A percentile compares a stretch with the other conserved stretches of the same genome.
phyloP scores from a whole-genome alignment of 208 protist genomes.

The Acanthamoeba royreba region DNA sequence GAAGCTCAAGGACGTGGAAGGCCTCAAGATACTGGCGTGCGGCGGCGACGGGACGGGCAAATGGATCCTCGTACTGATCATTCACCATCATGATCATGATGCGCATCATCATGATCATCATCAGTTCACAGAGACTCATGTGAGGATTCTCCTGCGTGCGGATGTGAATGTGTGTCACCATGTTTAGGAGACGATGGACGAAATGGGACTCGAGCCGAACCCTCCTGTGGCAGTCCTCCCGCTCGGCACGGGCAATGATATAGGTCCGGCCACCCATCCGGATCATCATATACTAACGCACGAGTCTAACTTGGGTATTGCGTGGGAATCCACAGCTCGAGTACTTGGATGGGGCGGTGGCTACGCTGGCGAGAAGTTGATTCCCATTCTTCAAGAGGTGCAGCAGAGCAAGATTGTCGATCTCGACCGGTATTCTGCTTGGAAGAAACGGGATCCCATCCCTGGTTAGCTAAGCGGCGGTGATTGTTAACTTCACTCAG shows the following conservation, averaged over 20 bases:
- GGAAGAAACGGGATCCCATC: too few species aligned
- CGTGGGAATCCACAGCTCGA: not conserved
- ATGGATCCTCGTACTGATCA: not conserved
- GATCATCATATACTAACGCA: not conserved
- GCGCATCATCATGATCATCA: not conserved
- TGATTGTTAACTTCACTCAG: not conserved
- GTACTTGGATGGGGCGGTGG: conserved; percentile 11
- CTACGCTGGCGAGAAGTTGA: not conserved
- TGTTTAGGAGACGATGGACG: conserved; percentile 2
- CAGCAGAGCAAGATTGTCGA: not conserved
- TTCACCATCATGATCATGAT: not conserved
- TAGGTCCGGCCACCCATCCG: not conserved
- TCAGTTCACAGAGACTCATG: not conserved
- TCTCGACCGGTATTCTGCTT: not conserved
- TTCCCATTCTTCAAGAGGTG: not conserved
- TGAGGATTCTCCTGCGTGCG: not conserved
- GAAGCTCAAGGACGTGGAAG: not conserved
- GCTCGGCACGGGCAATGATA: conserved; percentile 35
- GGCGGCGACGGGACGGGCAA: conserved; percentile 43
- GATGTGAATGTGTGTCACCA: not conserved
- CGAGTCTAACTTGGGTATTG: not conserved
- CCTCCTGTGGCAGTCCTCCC: not conserved
- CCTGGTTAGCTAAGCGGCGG: not conserved
- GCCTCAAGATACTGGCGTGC: conserved; percentile 6
- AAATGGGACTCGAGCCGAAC: not conserved